Evolutionary conservation across 2,329 filamentous ascomycete genomes (phyloP).

Genomic region (Alternaria brassicae): DNA sequence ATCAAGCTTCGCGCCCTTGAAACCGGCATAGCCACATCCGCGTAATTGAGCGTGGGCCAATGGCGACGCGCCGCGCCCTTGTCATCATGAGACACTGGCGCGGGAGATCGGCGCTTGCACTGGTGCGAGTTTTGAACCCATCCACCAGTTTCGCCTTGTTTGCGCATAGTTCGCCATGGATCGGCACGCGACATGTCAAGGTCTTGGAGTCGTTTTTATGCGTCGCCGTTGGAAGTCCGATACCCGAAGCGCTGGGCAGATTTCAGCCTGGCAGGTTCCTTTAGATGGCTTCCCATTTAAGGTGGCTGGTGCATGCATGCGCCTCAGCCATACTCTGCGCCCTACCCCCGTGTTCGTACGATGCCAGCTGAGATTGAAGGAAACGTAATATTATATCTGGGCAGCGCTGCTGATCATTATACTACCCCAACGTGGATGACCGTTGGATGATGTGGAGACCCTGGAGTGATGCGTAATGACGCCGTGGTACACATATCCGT

Average conservation of each 20-base stretch:
- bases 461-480: neutral
- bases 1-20: conserved; percentile 27
- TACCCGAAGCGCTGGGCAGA: neutral
- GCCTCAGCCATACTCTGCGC: neutral
- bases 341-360: neutral
- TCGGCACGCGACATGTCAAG: neutral
- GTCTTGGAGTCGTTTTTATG: neutral
- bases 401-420: neutral
- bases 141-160: conserved; percentile 12
- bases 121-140: conserved; percentile 22
- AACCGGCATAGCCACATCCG: conserved; percentile 38
- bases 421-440: neutral
- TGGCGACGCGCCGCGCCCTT: conserved; percentile 21
- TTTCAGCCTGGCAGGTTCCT: neutral
- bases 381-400: neutral
- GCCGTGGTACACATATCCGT: neutral
- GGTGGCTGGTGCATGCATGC: neutral
- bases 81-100: conserved; percentile 39
- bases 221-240: neutral
- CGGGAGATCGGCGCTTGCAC: conserved; percentile 28
- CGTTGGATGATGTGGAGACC: neutral
- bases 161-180: neutral
- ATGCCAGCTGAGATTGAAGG: conserved; percentile 1
- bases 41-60: conserved; percentile 26
- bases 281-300: neutral